phyloP scores from a whole-genome alignment of 2,329 filamentous ascomycete genomes.

The Shiraia bambusicola region DNA sequence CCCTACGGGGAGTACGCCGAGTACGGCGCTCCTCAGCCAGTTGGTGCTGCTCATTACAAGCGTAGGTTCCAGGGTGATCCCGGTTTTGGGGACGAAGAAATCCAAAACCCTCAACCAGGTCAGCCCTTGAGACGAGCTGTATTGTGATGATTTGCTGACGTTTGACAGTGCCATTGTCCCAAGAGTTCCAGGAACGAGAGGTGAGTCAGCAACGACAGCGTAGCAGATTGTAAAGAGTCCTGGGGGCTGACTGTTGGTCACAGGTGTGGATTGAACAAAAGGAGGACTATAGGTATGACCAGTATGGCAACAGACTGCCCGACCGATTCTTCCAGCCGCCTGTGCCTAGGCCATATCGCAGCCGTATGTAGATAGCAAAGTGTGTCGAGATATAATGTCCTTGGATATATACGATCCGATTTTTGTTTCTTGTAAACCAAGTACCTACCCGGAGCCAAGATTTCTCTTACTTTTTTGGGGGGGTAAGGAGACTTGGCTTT shows the following conservation, averaged over 20 bases:
- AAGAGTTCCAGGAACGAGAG: constrained; percentile 35
- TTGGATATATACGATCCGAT: too few relatives aligned
- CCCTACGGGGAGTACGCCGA: constrained; percentile 32
- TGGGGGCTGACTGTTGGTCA: constrained; percentile 10
- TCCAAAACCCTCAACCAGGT: constrained; percentile 39
- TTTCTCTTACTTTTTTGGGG: too few relatives aligned
- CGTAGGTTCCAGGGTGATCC: constrained; percentile 39
- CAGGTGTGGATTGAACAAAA: constrained; percentile 43
- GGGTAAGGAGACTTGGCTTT: too few relatives aligned
- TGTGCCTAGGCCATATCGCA: constrained; percentile 27
- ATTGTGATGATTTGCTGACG: too few relatives aligned
- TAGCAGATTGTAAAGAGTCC: not conserved
- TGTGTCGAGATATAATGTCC: constrained; percentile 1
- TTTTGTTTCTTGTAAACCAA: too few relatives aligned
- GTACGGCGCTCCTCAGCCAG: constrained; percentile 35
- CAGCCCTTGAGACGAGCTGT: too few relatives aligned
- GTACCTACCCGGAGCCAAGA: too few relatives aligned
- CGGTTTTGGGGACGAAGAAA: constrained; percentile 41
- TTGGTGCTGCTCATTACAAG: constrained; percentile 32
- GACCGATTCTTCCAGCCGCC: constrained; percentile 30
- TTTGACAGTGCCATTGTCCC: constrained; percentile 29
- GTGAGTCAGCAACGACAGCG: constrained; percentile 20
- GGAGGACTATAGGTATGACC: constrained; percentile 38
- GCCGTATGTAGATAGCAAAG: constrained; percentile 26
- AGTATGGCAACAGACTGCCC: constrained; percentile 40